A percentile compares a stretch with the other conserved stretches of the same genome.
These are phyloP conservation scores for Linnemannia exigua DNA, from an alignment of 192 early-diverging fungal genomes.

Conservation along the genomic window DNA sequence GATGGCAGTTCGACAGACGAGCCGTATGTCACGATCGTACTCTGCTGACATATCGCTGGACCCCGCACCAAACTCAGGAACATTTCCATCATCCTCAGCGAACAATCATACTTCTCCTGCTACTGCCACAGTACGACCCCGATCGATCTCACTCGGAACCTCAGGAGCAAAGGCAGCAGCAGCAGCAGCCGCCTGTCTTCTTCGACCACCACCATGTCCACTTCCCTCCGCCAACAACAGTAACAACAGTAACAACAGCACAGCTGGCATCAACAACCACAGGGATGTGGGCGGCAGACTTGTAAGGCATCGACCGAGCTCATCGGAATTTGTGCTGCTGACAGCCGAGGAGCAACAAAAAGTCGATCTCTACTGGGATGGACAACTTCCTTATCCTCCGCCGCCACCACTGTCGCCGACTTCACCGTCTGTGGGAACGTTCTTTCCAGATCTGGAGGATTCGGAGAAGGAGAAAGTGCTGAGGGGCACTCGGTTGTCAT, in stretches of 20 bases:
- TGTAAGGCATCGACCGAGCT: not conserved
- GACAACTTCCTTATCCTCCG: conserved; percentile 29
- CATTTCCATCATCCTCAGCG: not conserved
- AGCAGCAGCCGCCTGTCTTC: not conserved
- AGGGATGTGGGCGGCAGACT: not conserved
- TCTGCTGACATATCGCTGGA: not conserved
- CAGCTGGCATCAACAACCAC: not conserved
- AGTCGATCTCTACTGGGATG: conserved; percentile 11
- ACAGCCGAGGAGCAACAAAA: conserved; percentile 7
- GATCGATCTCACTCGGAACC: not conserved
- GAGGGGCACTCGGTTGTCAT: not conserved
- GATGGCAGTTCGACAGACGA: not conserved
- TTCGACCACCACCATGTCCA: not conserved
- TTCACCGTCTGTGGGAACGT: not conserved
- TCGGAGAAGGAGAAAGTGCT: conserved; percentile 20
- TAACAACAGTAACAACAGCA: not conserved
- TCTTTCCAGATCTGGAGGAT: conserved; percentile 15
- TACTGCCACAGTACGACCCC: not conserved
- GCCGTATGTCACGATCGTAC: not conserved
- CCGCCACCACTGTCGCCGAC: conserved; percentile 20
- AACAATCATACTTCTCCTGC: not conserved
- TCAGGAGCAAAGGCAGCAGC: not conserved
- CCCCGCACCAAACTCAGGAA: not conserved
- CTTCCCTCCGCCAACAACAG: not conserved
- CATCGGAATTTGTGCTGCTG: not conserved